These are phyloP conservation scores for Aspergillus costaricaensis DNA, from an alignment of 2,329 filamentous ascomycete genomes.

Conservation along the genomic window DNA sequence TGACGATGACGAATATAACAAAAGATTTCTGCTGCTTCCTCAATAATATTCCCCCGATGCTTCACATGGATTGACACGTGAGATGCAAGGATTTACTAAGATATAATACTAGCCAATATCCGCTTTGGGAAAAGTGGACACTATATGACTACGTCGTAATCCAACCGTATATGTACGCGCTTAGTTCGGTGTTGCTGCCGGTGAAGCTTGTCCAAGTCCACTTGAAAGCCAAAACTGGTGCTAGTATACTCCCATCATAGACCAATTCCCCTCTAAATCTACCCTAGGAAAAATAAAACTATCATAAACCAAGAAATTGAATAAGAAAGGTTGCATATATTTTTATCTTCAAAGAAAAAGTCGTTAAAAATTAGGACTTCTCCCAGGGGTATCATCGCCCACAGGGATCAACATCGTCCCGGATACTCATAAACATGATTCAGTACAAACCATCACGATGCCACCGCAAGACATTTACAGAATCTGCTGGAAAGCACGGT, in stretches of 20 bases:
- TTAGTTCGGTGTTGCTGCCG: neutral
- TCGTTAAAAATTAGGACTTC: slow-evolving; percentile 23
- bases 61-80: neutral
- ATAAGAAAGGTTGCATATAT: slow-evolving; percentile 3
- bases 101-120: neutral
- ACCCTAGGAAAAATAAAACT: slow-evolving; percentile 11
- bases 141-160: too few species aligned
- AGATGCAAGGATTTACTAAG: neutral
- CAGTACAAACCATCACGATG: slow-evolving; percentile 22
- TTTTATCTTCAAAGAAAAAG: slow-evolving; percentile 21
- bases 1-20: slow-evolving; percentile 23
- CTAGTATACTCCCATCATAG: neutral
- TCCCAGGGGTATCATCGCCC: slow-evolving; percentile 8
- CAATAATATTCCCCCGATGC: neutral
- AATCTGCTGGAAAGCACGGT: slow-evolving; percentile 96
- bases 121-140: neutral
- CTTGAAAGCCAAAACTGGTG: neutral
- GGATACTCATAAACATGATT: slow-evolving; percentile 30
- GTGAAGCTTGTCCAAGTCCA: neutral
- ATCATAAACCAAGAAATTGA: neutral
- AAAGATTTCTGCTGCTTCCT: neutral
- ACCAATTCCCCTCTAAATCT: slow-evolving; percentile 19
- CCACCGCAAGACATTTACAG: slow-evolving; percentile 61
- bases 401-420: slow-evolving; percentile 26
- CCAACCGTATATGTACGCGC: neutral